phyloP scores from a whole-genome alignment of 1,139 yeast genomes.

The Scheffersomyces lignicola region DNA sequence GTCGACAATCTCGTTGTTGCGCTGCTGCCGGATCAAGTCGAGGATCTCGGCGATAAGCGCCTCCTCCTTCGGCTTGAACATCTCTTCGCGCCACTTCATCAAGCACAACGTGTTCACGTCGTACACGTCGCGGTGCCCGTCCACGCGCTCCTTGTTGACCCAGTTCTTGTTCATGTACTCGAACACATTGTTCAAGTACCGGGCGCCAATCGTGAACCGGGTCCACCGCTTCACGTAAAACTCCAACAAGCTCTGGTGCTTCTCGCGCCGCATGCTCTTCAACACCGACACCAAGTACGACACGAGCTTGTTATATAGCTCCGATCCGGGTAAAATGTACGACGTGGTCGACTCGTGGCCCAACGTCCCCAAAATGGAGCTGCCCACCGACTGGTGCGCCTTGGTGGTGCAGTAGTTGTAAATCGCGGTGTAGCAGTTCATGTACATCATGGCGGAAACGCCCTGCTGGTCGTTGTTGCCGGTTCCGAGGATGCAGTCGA shows the following conservation, averaged over 20 bases:
- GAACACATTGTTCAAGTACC: slow-evolving; percentile 87
- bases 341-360: slow-evolving; percentile 26
- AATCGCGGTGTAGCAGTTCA: slow-evolving; percentile 78
- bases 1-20: slow-evolving; percentile 77
- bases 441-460: slow-evolving; percentile 70
- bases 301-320: slow-evolving; percentile 73
- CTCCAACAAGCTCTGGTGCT: slow-evolving; percentile 54
- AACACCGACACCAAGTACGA: slow-evolving; percentile 61
- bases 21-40: slow-evolving; percentile 71
- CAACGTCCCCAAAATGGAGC: slow-evolving; percentile 13
- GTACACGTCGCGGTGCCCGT: slow-evolving; percentile 87
- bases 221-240: slow-evolving; percentile 90
- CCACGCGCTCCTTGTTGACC: slow-evolving; percentile 95
- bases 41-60: slow-evolving; percentile 69
- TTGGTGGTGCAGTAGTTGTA: slow-evolving; percentile 92
- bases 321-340: slow-evolving; percentile 78
- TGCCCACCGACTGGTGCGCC: slow-evolving; percentile 41
- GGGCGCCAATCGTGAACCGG: slow-evolving; percentile 87
- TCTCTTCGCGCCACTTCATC: slow-evolving; percentile 81
- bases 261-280: slow-evolving; percentile 53
- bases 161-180: slow-evolving; percentile 96
- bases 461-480: slow-evolving; percentile 62
- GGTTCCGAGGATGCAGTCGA: slow-evolving; percentile 68
- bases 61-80: slow-evolving; percentile 69
- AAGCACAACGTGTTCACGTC: slow-evolving; percentile 89